Conservation (phyloP, 352 stramenopile genomes). For the Pythium sp. region DNA sequence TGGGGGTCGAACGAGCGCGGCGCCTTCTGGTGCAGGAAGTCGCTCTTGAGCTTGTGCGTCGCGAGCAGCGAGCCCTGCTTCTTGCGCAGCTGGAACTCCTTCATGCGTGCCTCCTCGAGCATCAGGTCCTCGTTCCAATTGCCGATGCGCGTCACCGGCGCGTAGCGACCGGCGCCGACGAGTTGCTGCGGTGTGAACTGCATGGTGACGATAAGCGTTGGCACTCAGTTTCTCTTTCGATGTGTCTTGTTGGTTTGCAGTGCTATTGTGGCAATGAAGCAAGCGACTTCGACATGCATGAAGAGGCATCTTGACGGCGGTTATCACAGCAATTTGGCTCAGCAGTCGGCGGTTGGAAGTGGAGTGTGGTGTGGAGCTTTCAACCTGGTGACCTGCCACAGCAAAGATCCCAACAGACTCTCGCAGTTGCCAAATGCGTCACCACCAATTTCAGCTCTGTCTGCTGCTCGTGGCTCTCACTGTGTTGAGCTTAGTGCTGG, state of each 20-base stretch:
- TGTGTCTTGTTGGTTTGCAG: neutral
- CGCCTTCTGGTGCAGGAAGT: slow-evolving; percentile 68
- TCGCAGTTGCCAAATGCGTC: neutral
- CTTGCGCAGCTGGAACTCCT: slow-evolving; percentile 83
- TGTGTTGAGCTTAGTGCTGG: neutral
- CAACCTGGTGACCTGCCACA: neutral
- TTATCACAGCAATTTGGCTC: neutral
- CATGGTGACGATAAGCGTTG: slow-evolving; percentile 31
- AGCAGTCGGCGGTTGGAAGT: neutral
- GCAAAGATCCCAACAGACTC: slow-evolving; percentile 1
- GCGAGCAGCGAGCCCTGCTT: slow-evolving; percentile 75
- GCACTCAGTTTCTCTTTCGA: neutral
- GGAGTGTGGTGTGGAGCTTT: neutral
- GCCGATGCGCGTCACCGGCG: slow-evolving; percentile 74
- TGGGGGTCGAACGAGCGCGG: slow-evolving; percentile 49
- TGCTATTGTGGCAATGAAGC: too few species aligned
- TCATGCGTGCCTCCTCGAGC: slow-evolving; percentile 83
- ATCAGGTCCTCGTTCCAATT: slow-evolving; percentile 91
- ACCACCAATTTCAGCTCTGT: too few species aligned
- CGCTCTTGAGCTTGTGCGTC: slow-evolving; percentile 74
- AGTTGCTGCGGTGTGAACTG: slow-evolving; percentile 91
- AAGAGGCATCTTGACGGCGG: slow-evolving; percentile 4
- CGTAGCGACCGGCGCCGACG: slow-evolving; percentile 79
- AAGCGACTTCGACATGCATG: neutral
- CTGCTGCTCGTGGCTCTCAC: neutral